Evolutionary conservation across 257 asterid species (phyloP), one percentile per base, ranked within the genome.

Genomic region (Capsicum chinense): DNA sequence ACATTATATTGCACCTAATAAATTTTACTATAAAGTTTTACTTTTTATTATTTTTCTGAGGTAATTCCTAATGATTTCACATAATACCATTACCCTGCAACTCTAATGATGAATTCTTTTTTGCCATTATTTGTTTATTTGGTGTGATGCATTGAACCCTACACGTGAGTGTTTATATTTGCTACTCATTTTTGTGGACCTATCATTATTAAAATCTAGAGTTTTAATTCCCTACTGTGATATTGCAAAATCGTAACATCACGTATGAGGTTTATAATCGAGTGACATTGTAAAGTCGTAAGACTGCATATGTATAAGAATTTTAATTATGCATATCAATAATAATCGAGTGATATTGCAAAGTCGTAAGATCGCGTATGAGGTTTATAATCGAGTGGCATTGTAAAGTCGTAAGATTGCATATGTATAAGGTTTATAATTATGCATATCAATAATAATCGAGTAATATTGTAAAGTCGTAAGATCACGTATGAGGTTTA

Each of bases 1-100:
- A 71, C 52, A 48, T 69, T 62, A 71, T 44, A 48, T 69, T 62
- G 84, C 84, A 80, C 79, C 80, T n/a, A 69, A 69, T 67, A 69
- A 69, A 82, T 73, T 81, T 26, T 26, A 26, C 33, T 26, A 26
- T 79, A 3, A 78, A 9, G 35, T 19, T 80, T 39, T 7, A 50
- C 57, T 62, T 10, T 19, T 16, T 83, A 60, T 56, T 56, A 50
- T 85, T 64, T 89, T 89, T 85, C 78, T 85, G 89, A 85, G 91
- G 88, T 90, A 89, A 91, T 87, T 86, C 82, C 86, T 91, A 90
- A 94, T 94, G 87, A 93, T 94, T 91, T 93, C 94, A 73, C 91
- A 93, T 94, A 90, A 92, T 91, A 86, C 78, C 94, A 89, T 88
- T 87, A 52, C 88, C 91, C 95, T 93, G 97, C 94, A 92, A 88